Percentiles rank a stretch among this genome's conserved stretches.
These are phyloP conservation scores for Diaporthe eres DNA, from an alignment of 2,329 filamentous ascomycete species.

Conservation along the genomic window DNA sequence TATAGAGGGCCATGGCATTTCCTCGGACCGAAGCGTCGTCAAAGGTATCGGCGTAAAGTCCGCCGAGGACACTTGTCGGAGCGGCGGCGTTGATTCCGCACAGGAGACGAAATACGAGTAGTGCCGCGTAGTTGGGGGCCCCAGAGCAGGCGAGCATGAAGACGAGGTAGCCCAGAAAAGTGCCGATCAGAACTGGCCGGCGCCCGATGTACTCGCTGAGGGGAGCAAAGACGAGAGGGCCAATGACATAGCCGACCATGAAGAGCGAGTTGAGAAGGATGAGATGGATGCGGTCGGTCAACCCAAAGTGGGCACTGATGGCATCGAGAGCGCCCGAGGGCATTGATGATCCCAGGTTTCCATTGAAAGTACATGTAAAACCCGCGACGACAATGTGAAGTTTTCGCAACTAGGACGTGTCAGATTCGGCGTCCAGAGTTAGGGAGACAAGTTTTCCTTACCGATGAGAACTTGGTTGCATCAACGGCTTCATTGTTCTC, in stretches of 20 bases:
- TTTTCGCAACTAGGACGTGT: background rate
- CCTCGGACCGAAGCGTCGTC: slow-evolving; percentile 3
- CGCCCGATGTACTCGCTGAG: slow-evolving; percentile 20
- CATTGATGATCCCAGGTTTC: slow-evolving; percentile 15
- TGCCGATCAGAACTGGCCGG: slow-evolving; percentile 4
- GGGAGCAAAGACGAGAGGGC: slow-evolving; percentile 15
- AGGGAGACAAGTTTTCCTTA: background rate
- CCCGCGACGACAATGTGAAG: background rate
- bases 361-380: slow-evolving; percentile 7
- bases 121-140: background rate
- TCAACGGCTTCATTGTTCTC: background rate
- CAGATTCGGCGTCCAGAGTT: background rate
- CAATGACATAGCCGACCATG: slow-evolving; percentile 21
- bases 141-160: slow-evolving; percentile 10
- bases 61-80: slow-evolving; percentile 10
- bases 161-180: background rate
- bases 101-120: slow-evolving; percentile 5
- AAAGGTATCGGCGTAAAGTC: slow-evolving; percentile 3
- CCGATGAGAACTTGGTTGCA: slow-evolving; percentile 14
- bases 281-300: slow-evolving; percentile 10
- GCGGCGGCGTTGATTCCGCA: slow-evolving; percentile 24
- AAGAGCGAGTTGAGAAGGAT: slow-evolving; percentile 22
- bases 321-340: slow-evolving; percentile 16
- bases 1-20: slow-evolving; percentile 6
- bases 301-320: background rate